Percentiles rank a stretch among this genome's conserved stretches.
Conservation (phyloP, 106 monocot genomes). For the Cymbidium sinense region DNA sequence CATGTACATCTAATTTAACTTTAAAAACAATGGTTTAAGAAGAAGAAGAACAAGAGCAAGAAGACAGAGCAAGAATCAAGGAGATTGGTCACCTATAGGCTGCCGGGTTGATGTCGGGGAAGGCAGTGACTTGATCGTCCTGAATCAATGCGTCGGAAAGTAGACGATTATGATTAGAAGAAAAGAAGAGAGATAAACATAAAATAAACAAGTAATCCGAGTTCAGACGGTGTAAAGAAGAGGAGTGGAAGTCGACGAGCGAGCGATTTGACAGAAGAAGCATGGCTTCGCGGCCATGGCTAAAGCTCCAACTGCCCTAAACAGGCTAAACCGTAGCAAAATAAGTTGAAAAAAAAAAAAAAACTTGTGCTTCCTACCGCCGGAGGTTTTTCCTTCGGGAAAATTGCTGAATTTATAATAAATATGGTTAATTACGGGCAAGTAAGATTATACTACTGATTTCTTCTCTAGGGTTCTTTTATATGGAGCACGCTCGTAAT, state of each 20-base stretch:
- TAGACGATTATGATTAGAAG: neutral
- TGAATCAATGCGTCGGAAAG: neutral
- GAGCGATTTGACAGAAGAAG: conserved; percentile 61
- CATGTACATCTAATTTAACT: neutral
- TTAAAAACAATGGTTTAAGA: neutral
- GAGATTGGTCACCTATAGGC: conserved; percentile 48
- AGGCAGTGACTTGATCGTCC: conserved; percentile 71
- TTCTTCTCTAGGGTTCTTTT: too few species aligned
- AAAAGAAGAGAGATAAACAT: neutral
- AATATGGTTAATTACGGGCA: too few species aligned
- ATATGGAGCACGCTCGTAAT: too few species aligned
- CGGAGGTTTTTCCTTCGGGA: too few species aligned
- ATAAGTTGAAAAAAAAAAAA: too few species aligned
- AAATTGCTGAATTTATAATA: too few species aligned
- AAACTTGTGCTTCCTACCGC: too few species aligned
- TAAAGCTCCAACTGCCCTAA: conserved; percentile 6
- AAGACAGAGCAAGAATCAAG: neutral
- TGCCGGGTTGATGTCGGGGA: conserved; percentile 71
- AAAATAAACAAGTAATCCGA: neutral
- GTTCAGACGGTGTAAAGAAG: conserved; percentile 48
- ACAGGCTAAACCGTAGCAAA: neutral
- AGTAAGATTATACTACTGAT: too few species aligned
- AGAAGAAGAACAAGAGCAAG: neutral
- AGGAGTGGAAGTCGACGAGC: conserved; percentile 33
- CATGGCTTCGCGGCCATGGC: conserved; percentile 17